Conservation (phyloP, 1,139 yeast genomes). For the Blastobotrys capitulatus region DNA sequence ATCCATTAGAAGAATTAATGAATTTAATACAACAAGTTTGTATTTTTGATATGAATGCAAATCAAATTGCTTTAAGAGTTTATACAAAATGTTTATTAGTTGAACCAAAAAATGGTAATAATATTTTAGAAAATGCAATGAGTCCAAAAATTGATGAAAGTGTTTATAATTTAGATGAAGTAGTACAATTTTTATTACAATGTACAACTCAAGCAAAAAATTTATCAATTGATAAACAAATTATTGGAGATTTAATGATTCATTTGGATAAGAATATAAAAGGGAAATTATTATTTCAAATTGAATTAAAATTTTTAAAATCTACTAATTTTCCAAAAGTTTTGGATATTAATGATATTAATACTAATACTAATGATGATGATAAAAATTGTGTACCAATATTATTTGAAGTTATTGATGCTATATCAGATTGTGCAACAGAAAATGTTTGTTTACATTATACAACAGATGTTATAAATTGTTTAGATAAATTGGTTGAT, state of each 20-base stretch:
- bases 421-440: conserved; percentile 26
- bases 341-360: not conserved
- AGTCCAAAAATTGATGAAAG: conserved; percentile 1
- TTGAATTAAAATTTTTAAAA: conserved; percentile 42
- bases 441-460: conserved; percentile 20
- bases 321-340: conserved; percentile 43
- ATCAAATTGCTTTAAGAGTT: conserved; percentile 43
- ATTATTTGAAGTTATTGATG: conserved; percentile 28
- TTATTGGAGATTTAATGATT: conserved; percentile 38
- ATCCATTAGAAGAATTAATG: conserved; percentile 18
- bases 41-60: conserved; percentile 50
- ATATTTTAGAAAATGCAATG: conserved; percentile 4
- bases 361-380: conserved; percentile 13
- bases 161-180: conserved; percentile 3
- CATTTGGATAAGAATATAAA: conserved; percentile 33
- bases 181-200: conserved; percentile 5
- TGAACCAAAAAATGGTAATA: conserved; percentile 1
- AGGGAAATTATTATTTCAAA: conserved; percentile 32
- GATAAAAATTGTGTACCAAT: conserved; percentile 18
- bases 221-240: conserved; percentile 2
- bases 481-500: conserved; percentile 20
- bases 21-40: conserved; percentile 30
- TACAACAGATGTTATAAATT: conserved; percentile 18
- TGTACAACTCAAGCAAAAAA: conserved; percentile 9
- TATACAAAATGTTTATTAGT: conserved; percentile 12